phyloP scores from a whole-genome alignment of 129 eudicot genomes.

The Lactuca sativa region DNA sequence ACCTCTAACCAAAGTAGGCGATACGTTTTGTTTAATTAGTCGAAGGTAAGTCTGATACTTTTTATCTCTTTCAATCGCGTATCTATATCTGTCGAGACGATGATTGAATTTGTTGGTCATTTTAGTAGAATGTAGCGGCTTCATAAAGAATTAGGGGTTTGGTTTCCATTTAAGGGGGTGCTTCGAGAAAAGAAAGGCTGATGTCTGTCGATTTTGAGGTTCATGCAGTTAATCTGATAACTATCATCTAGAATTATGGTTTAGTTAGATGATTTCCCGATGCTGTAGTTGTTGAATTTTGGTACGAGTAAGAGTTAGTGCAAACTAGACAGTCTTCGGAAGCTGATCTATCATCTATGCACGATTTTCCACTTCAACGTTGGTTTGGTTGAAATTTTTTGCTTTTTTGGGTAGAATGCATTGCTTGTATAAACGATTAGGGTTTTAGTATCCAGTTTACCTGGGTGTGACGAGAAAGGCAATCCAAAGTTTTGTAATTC shows the following conservation, averaged over 20 bases:
- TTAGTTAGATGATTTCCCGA: neutral
- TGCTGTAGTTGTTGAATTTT: constrained; percentile 13
- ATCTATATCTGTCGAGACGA: neutral
- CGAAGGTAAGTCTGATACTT: constrained; percentile 39
- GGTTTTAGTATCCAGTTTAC: constrained; percentile 1
- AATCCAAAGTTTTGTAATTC: neutral
- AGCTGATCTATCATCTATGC: neutral
- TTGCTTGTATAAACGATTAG: neutral
- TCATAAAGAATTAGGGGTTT: constrained; percentile 23
- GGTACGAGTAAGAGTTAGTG: constrained; percentile 7
- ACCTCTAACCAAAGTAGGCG: constrained; percentile 76
- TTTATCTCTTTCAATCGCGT: neutral
- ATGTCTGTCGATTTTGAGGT: neutral
- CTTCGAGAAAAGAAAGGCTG: neutral
- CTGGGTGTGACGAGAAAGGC: neutral
- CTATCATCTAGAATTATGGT: constrained; percentile 15
- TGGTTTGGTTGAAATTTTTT: neutral
- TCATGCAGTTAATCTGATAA: constrained; percentile 2
- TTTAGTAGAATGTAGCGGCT: constrained; percentile 17
- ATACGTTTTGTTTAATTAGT: constrained; percentile 69
- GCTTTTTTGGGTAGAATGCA: neutral
- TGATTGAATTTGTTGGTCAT: constrained; percentile 17
- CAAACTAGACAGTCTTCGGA: constrained; percentile 4
- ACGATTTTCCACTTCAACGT: constrained; percentile 1
- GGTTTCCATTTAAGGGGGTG: neutral